Evolutionary conservation across 495 filamentous ascomycete species (phyloP), one percentile per base, ranked within the genome.

Genomic region (Neurospora pannonica): DNA sequence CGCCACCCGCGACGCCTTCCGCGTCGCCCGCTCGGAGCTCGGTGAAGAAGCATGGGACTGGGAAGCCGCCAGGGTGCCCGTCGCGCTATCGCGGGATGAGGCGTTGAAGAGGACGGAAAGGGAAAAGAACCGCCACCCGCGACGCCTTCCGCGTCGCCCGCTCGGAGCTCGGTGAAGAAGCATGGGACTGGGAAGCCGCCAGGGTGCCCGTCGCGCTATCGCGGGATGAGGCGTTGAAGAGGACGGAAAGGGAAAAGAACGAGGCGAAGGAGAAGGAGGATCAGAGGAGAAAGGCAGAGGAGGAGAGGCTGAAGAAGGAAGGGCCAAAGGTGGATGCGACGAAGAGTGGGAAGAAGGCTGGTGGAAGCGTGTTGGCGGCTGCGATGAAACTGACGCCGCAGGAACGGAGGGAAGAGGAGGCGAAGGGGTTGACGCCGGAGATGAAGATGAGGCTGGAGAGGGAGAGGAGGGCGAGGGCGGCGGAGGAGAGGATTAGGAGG

Each of bases 121-220:
- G 78, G 90, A 89, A 76, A 88, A 87, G 71, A 89, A 91, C 73
- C n/a, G n/a, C n/a, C n/a, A n/a, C n/a, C n/a, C n/a, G n/a, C n/a
- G n/a, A n/a, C n/a, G 93, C 94, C 5, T 99, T 99, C 85, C 92
- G 97, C 4, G 87, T 98, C 31, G 94, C 94, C 1, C 90, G 96
- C 10, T 85, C 87, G 67, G 92, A 95, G 77, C 85, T 98, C 2
- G 95, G 94, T 3, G 94, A 96, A 78, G 76, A 77, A 0, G 81
- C 79, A 6, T 97, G 92, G 92, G 87, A 94, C 80, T 99, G 97
- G 97, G 87, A 90, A 3, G 83, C 81, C 2, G 91, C 94, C 2
- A 85, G 86, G 24, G 89, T 98, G 0, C 94, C 95, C 1, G 78
- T 89, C 0, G 84, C 91, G 0, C 80, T 99, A 9, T 90, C 88